Base-by-base conservation (phyloP, 306 rosid genomes). In the Fagus crenata region DNA sequence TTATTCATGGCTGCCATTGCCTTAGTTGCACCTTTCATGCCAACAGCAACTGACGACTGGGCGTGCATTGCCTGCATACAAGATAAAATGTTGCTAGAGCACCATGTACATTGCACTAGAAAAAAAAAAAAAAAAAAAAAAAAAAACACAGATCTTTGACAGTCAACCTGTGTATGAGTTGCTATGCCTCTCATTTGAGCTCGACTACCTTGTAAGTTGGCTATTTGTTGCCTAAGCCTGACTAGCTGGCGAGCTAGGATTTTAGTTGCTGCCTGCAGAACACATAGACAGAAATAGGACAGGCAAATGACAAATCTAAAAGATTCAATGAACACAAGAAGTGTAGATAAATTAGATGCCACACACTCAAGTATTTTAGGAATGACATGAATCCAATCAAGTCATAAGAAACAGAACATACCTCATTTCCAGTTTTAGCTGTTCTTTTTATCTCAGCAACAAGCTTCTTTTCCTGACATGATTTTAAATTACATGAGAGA, bases 161-260 rank as follows among this genome's bases (percentile, higher is more conserved):
- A 84, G 71, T 43, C 58, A 4, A 93, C 99, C 96, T 96, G 98
- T 1, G 99, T 96, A 77, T 96, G 99, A 86, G 96, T 96, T 74
- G 99, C 92, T 75, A 96, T 85, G 81, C 99, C 99, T 89, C 98
- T 91, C 96, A 96, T 91, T 84, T 96, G 99, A 89, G 99, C 99
- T 84, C 99, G 88, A 90, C 99, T 93, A 53, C 98, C 96, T 81
- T 93, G 99, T 79, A 96, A 93, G 79, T 96, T 96, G 67, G 96
- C 88, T 58, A 96, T 90, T 76, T 96, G 99, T 82, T 93, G 98
- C 89, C 97, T 86, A 69, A 96, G 98, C 88, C 99, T 91, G 56
- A 96, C 75, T 49, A 96, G 84, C 82, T 96, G 99, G 74, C 98
- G 92, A 72, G 99, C 99, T 70, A 96, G 96, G 82, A 76, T 74